These are phyloP conservation scores for Russula sp. DNA, from an alignment of 768 basidiomycete species.

Conservation along the genomic window DNA sequence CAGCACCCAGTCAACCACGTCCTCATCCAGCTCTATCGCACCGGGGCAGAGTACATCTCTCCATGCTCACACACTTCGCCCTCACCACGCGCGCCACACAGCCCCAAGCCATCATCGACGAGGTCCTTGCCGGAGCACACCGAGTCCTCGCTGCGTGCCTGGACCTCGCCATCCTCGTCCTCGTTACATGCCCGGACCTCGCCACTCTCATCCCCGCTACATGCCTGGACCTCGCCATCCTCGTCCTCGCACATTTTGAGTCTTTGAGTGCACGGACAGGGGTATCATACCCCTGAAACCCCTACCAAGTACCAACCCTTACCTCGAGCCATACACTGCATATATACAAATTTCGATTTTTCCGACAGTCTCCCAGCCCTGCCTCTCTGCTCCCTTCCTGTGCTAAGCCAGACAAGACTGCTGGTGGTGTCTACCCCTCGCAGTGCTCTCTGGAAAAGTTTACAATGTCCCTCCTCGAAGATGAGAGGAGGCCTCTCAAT, in stretches of 20 bases:
- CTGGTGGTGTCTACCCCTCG: slow-evolving; percentile 1
- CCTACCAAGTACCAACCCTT: too few relatives aligned
- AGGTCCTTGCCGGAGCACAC: neutral
- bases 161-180: slow-evolving; percentile 1
- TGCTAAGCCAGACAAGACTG: neutral
- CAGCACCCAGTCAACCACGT: too few relatives aligned
- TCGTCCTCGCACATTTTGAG: slow-evolving; percentile 13
- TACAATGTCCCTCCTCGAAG: slow-evolving; percentile 19
- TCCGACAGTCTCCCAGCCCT: too few relatives aligned
- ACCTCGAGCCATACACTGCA: too few relatives aligned
- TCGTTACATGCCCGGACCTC: slow-evolving; percentile 19
- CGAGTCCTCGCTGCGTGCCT: slow-evolving; percentile 11
- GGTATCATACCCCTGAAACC: too few relatives aligned
- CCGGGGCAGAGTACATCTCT: neutral
- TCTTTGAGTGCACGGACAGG: too few relatives aligned
- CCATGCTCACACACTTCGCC: slow-evolving; percentile 19
- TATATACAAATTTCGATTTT: too few relatives aligned
- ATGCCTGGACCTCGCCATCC: slow-evolving; percentile 5
- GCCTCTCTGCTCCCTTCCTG: neutral
- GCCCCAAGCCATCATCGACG: neutral
- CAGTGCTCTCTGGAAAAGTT: neutral
- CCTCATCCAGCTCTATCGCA: too few relatives aligned
- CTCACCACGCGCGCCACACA: slow-evolving; percentile 21
- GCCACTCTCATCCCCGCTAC: too few relatives aligned
- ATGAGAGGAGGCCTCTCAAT: slow-evolving; percentile 25